These are phyloP conservation scores for Ophiostoma quercus DNA, from an alignment of 2,329 filamentous ascomycete species.

Conservation along the genomic window DNA sequence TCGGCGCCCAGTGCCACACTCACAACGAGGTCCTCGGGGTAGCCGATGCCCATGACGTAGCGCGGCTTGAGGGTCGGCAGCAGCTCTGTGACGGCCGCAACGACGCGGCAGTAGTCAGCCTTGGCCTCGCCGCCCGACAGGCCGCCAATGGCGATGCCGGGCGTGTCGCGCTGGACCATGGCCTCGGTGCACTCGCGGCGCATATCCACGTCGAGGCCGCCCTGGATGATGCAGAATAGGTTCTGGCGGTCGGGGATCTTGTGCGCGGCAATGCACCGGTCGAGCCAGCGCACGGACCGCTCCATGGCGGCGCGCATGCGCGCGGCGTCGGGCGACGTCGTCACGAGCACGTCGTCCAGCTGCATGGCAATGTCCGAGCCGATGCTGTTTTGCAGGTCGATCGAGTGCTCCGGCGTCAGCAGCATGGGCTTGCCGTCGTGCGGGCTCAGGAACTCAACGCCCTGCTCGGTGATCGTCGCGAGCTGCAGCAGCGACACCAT, in stretches of 20 bases:
- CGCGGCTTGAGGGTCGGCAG: conserved; percentile 89
- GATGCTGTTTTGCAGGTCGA: conserved; percentile 91
- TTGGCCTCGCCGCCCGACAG: conserved; percentile 94
- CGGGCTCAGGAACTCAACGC: conserved; percentile 90
- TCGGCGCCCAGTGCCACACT: conserved; percentile 91
- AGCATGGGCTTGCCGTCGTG: conserved; percentile 96
- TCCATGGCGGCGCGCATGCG: conserved; percentile 95
- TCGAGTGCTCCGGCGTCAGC: conserved; percentile 94
- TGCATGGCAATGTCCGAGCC: conserved; percentile 99
- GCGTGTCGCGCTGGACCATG: conserved; percentile 88
- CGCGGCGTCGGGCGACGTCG: conserved; percentile 80
- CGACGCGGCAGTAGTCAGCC: conserved; percentile 83
- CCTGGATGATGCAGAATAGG: conserved; percentile 97
- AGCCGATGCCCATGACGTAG: conserved; percentile 98
- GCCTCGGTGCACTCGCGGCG: conserved; percentile 73
- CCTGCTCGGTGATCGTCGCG: conserved; percentile 90
- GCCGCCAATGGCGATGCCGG: conserved; percentile 93
- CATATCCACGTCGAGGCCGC: conserved; percentile 83
- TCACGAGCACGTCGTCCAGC: conserved; percentile 94
- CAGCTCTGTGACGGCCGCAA: conserved; percentile 75
- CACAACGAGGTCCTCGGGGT: conserved; percentile 91
- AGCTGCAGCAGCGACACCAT: conserved; percentile 96
- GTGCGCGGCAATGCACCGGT: conserved; percentile 89
- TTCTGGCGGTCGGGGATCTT: conserved; percentile 78
- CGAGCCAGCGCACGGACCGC: conserved; percentile 89